Percentiles rank a stretch among this genome's conserved stretches.
Conservation (phyloP, 1,284 basidiomycete species). For the Cutaneotrichosporon sp. region DNA sequence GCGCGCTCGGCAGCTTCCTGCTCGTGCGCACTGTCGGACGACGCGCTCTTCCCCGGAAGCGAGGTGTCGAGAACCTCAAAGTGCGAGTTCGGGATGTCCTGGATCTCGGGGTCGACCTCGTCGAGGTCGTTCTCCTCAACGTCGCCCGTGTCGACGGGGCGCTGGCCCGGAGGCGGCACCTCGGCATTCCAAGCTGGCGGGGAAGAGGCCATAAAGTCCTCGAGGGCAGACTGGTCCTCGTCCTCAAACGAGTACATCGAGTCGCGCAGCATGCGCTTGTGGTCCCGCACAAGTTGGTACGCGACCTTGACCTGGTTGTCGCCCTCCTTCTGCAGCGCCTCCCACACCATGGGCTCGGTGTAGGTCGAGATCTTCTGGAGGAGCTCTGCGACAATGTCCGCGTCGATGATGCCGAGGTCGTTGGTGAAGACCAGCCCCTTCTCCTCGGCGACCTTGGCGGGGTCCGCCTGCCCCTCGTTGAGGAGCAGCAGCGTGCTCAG, state of each 20-base stretch:
- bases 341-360: slow-evolving; percentile 80
- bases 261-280: slow-evolving; percentile 79
- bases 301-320: slow-evolving; percentile 97
- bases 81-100: slow-evolving; percentile 61
- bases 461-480: slow-evolving; percentile 48
- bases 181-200: slow-evolving; percentile 59
- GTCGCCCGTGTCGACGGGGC: slow-evolving; percentile 18
- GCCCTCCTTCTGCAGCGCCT: slow-evolving; percentile 76
- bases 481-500: slow-evolving; percentile 44
- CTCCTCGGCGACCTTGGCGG: slow-evolving; percentile 46
- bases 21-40: slow-evolving; percentile 5
- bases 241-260: slow-evolving; percentile 45
- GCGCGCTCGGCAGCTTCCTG: slow-evolving; percentile 48
- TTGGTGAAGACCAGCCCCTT: slow-evolving; percentile 54
- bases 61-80: slow-evolving; percentile 85
- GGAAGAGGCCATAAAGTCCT: slow-evolving; percentile 57
- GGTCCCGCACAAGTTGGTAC: slow-evolving; percentile 89
- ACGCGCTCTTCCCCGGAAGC: slow-evolving; percentile 60
- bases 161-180: slow-evolving; percentile 26
- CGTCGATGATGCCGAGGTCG: slow-evolving; percentile 80
- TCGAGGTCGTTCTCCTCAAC: slow-evolving; percentile 55
- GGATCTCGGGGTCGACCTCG: slow-evolving; percentile 56
- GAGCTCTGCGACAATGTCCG: slow-evolving; percentile 83
- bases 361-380: slow-evolving; percentile 73
- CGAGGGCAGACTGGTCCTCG: slow-evolving; percentile 54